Evolutionary conservation across 2,329 filamentous ascomycete genomes (phyloP).

Genomic region (Scopulariopsis brevicaulis): DNA sequence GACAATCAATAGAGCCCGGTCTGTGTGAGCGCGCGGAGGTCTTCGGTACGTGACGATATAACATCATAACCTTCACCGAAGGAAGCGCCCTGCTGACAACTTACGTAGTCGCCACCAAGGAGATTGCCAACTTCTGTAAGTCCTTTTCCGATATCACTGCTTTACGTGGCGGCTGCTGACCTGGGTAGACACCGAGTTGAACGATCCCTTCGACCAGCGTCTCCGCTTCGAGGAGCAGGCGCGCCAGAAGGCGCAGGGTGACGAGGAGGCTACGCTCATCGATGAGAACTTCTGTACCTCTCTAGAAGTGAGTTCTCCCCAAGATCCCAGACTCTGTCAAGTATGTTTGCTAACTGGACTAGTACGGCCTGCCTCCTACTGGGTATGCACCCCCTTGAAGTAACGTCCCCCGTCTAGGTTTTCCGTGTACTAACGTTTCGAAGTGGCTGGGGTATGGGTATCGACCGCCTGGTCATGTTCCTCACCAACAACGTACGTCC

Average conservation of each 20-base stretch:
- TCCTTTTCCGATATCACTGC: conserved; percentile 32
- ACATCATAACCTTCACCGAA: not conserved
- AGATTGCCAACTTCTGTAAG: conserved; percentile 61
- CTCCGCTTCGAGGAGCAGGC: conserved; percentile 83
- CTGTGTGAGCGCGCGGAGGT: conserved; percentile 96
- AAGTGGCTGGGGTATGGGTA: conserved; percentile 88
- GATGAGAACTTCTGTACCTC: conserved; percentile 92
- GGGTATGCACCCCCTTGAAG: no score
- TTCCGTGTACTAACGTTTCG: not conserved
- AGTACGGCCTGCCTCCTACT: conserved; percentile 79
- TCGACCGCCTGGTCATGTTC: conserved; percentile 92
- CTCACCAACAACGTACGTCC: conserved; percentile 66
- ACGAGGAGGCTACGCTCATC: conserved; percentile 91
- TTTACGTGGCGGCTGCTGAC: not conserved
- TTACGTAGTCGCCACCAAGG: conserved; percentile 46
- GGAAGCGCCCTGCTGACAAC: not conserved
- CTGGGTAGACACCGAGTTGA: conserved; percentile 72
- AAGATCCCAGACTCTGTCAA: not conserved
- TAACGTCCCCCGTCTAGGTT: not conserved
- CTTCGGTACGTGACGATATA: conserved; percentile 32
- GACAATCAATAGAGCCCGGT: conserved; percentile 37
- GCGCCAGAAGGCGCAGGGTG: conserved; percentile 87
- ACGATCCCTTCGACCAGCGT: conserved; percentile 87
- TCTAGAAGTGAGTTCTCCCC: conserved; percentile 42
- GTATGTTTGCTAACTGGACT: conserved; percentile 1